A percentile compares a stretch with the other conserved stretches of the same genome.
These are phyloP conservation scores for Penicillium coprophilum DNA, from an alignment of 495 filamentous ascomycete genomes.

Conservation along the genomic window DNA sequence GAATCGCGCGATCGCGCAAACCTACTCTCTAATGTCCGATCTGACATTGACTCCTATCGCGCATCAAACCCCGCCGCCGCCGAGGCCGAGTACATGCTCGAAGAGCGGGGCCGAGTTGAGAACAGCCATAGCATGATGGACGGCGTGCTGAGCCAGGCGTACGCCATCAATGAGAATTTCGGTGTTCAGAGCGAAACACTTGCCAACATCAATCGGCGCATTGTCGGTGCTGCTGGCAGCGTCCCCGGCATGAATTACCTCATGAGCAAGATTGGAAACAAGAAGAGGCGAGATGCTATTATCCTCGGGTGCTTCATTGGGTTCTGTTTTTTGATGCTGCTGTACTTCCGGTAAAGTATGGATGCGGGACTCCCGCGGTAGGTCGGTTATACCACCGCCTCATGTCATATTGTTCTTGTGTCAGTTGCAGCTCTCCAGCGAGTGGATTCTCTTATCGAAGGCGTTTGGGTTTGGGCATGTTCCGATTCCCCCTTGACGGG, in stretches of 20 bases:
- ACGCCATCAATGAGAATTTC: slow-evolving; percentile 94
- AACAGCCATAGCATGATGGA: slow-evolving; percentile 85
- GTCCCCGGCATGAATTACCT: slow-evolving; percentile 92
- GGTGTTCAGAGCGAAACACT: slow-evolving; percentile 81
- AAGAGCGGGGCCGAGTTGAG: slow-evolving; percentile 82
- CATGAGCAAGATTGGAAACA: slow-evolving; percentile 90
- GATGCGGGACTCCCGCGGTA: neutral
- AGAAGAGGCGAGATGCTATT: slow-evolving; percentile 92
- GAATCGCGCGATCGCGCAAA: slow-evolving; percentile 83
- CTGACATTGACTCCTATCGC: slow-evolving; percentile 88
- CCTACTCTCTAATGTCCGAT: slow-evolving; percentile 85
- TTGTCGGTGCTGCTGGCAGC: slow-evolving; percentile 82
- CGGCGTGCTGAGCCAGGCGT: slow-evolving; percentile 90
- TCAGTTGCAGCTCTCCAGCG: slow-evolving; percentile 25
- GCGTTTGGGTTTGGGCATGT: slow-evolving; percentile 29
- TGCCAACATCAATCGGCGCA: slow-evolving; percentile 80
- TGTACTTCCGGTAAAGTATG: slow-evolving; percentile 68
- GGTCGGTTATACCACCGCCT: neutral
- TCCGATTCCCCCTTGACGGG: slow-evolving; percentile 9
- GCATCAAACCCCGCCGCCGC: slow-evolving; percentile 73
- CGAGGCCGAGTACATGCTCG: slow-evolving; percentile 96
- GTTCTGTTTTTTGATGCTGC: slow-evolving; percentile 82
- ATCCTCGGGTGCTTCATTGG: slow-evolving; percentile 90
- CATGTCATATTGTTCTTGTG: slow-evolving; percentile 11
- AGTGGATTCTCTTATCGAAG: slow-evolving; percentile 15